Percentiles rank a stretch among this genome's conserved stretches.
Evolutionary conservation across 257 asterid species (phyloP).

Genomic region (Solanum tarapatanum): DNA sequence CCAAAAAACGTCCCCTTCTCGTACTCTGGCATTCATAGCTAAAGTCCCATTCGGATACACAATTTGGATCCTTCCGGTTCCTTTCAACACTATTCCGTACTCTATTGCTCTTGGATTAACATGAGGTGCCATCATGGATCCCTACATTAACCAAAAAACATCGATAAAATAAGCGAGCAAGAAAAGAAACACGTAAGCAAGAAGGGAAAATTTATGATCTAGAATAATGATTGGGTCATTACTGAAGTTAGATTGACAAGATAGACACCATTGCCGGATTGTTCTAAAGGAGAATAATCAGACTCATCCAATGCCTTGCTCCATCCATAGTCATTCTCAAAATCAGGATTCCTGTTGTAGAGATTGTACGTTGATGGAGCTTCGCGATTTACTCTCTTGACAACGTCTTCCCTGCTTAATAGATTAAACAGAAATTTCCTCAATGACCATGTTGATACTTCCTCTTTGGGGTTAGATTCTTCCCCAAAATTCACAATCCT

Average conservation of each 20-base stretch:
- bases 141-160: conserved; percentile 24
- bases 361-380: conserved; percentile 59
- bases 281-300: conserved; percentile 46
- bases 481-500: conserved; percentile 15
- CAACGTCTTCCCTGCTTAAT: neutral
- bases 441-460: conserved; percentile 35
- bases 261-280: conserved; percentile 45
- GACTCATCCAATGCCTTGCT: conserved; percentile 51
- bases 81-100: conserved; percentile 56
- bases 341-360: conserved; percentile 41
- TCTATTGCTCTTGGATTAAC: conserved; percentile 69
- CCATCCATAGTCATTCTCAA: conserved; percentile 62
- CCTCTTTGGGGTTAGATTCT: neutral
- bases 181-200: neutral
- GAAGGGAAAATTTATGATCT: neutral
- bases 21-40: conserved; percentile 68
- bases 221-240: neutral
- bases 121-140: conserved; percentile 97
- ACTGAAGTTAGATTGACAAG: conserved; percentile 74
- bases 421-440: conserved; percentile 35
- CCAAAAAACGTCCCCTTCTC: conserved; percentile 70
- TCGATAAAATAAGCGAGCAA: neutral
- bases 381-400: neutral
- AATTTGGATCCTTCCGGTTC: conserved; percentile 46
- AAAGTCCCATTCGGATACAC: conserved; percentile 67